Evolutionary conservation across 352 stramenopile species (phyloP).

Genomic region (Aphanomyces cochlioides): DNA sequence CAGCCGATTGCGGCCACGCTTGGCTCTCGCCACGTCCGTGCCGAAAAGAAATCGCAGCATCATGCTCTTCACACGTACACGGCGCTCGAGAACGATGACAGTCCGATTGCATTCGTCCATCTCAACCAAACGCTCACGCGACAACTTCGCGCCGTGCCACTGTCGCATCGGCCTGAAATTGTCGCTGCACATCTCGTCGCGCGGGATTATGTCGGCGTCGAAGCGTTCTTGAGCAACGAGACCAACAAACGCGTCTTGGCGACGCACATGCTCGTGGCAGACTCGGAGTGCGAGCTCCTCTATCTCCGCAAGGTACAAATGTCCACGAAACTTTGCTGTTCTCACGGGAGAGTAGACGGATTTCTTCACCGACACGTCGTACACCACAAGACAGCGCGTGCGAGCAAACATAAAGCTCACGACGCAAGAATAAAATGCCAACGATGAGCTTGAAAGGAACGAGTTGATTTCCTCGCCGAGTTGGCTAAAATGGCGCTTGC

Average conservation of each 20-base stretch:
- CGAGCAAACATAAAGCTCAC: slow-evolving; percentile 26
- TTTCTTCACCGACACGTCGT: slow-evolving; percentile 30
- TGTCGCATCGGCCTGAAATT: background rate
- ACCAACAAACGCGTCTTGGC: slow-evolving; percentile 11
- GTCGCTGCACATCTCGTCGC: background rate
- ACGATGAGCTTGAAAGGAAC: no score
- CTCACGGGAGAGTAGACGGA: slow-evolving; percentile 6
- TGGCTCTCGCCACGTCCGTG: background rate
- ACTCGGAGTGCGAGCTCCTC: slow-evolving; percentile 9
- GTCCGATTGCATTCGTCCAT: slow-evolving; percentile 14
- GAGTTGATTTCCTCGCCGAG: no score
- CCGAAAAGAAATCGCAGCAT: slow-evolving; percentile 15
- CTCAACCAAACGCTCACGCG: slow-evolving; percentile 3
- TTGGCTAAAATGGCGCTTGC: no score
- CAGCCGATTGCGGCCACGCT: background rate
- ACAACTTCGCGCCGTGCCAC: background rate
- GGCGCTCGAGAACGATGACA: slow-evolving; percentile 22
- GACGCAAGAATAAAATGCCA: background rate
- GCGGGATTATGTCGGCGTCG: slow-evolving; percentile 24
- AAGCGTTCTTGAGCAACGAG: slow-evolving; percentile 28
- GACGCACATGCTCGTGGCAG: slow-evolving; percentile 7
- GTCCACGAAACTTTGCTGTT: no score
- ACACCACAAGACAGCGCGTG: slow-evolving; percentile 22
- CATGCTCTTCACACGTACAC: slow-evolving; percentile 17
- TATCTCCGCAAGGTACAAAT: slow-evolving; percentile 25